Base-by-base conservation (phyloP, 805 yeast species). In the Starmerella apis region DNA sequence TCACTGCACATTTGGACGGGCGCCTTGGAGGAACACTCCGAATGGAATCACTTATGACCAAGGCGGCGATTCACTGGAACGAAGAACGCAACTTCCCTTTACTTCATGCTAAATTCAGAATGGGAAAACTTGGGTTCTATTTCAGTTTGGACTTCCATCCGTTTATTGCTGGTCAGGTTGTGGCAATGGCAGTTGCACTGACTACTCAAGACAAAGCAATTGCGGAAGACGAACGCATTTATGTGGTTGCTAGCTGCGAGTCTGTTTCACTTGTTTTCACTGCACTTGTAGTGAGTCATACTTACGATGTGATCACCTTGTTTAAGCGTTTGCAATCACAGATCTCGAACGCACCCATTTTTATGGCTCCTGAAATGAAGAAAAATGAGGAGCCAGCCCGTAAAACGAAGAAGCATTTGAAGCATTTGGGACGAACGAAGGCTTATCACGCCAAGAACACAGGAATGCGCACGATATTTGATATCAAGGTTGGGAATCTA, bases 71-170 rank as follows among this genome's bases (percentile, higher is more conserved):
- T 13, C 73, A 77, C 30, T 90, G 95, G 94, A 76, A 77, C 16
- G 66, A 68, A 3, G 61, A 68, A 4, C 65, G 72, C 25, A 76
- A 70, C 37, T 68, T 81, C 9, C 96, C 97, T 0, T 63, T 84
- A 51, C 80, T 90, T 2, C 72, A 79, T 20, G 61, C 83, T 2
- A 71, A 81, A 0, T 69, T 78, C 3, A 79, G 81, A 0, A 62
- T 86, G 28, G 78, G 70, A 1, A 67, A 71, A 3, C 58, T 85
- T 19, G 78, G 79, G 24, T 59, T 76, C 2, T 83, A 82, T 59
- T 67, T 80, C 4, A 79, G 87, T 0, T 79, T 90, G 59, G 97
- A 92, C 62, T 86, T 79, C 63, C 96, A 90, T 61, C 77, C 85
- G 16, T 87, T 92, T 63, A 74, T 85, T 30, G 75, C 90, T 42